Percentiles rank a stretch among this genome's conserved stretches.
These are phyloP conservation scores for Mortierella alpina DNA, from an alignment of 192 early-diverging fungal species.

Conservation along the genomic window DNA sequence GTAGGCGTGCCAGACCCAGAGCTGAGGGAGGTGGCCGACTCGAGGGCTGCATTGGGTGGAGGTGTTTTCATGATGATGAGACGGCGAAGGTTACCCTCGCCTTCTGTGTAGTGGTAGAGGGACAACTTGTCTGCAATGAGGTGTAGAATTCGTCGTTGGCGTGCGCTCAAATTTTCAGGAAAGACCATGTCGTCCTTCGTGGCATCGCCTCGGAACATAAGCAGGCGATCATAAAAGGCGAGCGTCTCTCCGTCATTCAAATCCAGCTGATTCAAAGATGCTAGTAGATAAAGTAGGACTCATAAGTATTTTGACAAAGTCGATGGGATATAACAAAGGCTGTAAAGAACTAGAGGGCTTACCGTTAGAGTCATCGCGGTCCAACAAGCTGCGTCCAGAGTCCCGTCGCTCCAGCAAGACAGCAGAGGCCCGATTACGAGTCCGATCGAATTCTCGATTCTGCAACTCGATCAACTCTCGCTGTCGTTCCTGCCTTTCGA, in stretches of 20 bases:
- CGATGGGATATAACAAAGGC: background rate
- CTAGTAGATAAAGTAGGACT: constrained; percentile 8
- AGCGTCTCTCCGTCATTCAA: constrained; percentile 78
- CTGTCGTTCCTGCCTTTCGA: constrained; percentile 40
- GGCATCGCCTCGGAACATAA: constrained; percentile 78
- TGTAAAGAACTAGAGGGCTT: background rate
- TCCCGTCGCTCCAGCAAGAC: constrained; percentile 41
- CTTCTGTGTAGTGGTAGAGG: constrained; percentile 60
- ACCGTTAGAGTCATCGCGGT: constrained; percentile 33
- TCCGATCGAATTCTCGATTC: constrained; percentile 34
- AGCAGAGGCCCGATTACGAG: constrained; percentile 38
- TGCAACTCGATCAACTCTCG: constrained; percentile 46
- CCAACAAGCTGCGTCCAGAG: constrained; percentile 46
- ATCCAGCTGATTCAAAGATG: constrained; percentile 62
- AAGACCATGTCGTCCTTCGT: constrained; percentile 73
- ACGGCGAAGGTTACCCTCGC: constrained; percentile 60
- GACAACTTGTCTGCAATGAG: constrained; percentile 80
- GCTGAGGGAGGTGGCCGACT: background rate
- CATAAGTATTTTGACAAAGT: background rate
- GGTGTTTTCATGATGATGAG: constrained; percentile 54
- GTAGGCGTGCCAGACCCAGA: constrained; percentile 13
- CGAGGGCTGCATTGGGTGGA: constrained; percentile 17
- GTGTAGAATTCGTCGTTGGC: constrained; percentile 71
- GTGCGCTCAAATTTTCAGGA: constrained; percentile 66
- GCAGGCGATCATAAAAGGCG: constrained; percentile 76